Conservation (phyloP, 805 yeast species). For the Wickerhamiella spandovensis region DNA sequence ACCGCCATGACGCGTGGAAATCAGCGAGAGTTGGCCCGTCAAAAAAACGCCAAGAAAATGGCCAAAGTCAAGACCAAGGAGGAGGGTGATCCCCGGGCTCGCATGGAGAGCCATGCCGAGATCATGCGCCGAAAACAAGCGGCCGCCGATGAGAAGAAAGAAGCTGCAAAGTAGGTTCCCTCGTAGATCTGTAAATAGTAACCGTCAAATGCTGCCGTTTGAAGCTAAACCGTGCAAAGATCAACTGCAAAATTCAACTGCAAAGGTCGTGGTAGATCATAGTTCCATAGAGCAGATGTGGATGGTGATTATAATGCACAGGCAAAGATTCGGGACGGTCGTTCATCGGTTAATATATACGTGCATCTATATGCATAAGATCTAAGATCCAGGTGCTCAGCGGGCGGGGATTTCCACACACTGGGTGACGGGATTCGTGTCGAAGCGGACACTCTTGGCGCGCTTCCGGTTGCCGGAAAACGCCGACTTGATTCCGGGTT, state of each 20-base stretch:
- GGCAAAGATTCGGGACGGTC: too few relatives aligned
- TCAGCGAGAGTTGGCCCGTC: constrained; percentile 89
- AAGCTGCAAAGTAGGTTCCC: constrained; percentile 10
- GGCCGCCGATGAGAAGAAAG: constrained; percentile 38
- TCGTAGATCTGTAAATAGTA: neutral
- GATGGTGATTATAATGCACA: too few relatives aligned
- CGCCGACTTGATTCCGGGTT: neutral
- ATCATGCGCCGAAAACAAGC: constrained; percentile 81
- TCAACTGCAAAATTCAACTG: too few relatives aligned
- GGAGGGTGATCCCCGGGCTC: constrained; percentile 71
- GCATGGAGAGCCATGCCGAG: constrained; percentile 84
- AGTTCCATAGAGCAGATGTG: too few relatives aligned
- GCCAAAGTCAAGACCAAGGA: constrained; percentile 49
- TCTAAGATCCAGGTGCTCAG: neutral
- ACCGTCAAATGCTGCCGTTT: too few relatives aligned
- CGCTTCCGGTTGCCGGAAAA: constrained; percentile 4
- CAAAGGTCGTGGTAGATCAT: too few relatives aligned
- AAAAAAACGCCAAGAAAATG: constrained; percentile 71
- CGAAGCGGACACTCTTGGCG: constrained; percentile 18
- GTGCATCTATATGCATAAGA: too few relatives aligned
- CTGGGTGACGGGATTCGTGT: constrained; percentile 12
- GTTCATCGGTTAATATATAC: too few relatives aligned
- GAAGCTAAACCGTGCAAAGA: too few relatives aligned
- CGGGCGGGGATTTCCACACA: constrained; percentile 4
- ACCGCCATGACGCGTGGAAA: constrained; percentile 80